Conservation (phyloP, 2,329 filamentous ascomycete genomes). For the Xylaria sp. region DNA sequence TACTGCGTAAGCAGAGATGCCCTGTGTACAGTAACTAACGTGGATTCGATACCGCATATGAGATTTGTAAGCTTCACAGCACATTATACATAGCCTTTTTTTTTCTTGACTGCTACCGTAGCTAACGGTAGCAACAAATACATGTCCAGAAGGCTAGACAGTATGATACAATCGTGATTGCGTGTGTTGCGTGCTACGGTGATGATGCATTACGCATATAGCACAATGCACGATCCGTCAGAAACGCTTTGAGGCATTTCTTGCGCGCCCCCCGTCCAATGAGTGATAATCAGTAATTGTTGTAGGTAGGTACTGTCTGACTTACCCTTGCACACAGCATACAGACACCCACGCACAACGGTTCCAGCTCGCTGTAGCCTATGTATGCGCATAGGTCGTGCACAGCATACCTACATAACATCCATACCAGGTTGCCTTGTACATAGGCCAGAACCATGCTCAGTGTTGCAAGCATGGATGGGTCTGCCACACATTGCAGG, state of each 20-base stretch:
- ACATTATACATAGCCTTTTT: neutral
- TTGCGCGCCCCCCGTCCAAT: slow-evolving; percentile 6
- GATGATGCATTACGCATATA: slow-evolving; percentile 1
- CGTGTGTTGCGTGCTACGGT: neutral
- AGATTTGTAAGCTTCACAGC: neutral
- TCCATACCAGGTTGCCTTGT: neutral
- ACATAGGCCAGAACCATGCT: neutral
- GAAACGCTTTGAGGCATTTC: slow-evolving; percentile 35
- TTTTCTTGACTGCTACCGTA: neutral
- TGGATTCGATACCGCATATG: neutral
- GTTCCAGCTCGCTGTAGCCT: neutral
- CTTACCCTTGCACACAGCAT: slow-evolving; percentile 17
- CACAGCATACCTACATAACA: slow-evolving; percentile 9
- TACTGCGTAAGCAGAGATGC: neutral
- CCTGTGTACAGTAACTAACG: too few species aligned
- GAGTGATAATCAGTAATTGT: neutral
- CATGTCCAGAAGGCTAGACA: neutral
- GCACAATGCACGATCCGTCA: slow-evolving; percentile 28
- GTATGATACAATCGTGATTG: neutral
- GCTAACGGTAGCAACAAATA: neutral
- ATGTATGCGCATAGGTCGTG: neutral
- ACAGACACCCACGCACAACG: slow-evolving; percentile 4
- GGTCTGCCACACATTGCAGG: slow-evolving; percentile 3
- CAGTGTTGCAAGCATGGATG: slow-evolving; percentile 9
- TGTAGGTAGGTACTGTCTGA: neutral